Evolutionary conservation across 2,329 filamentous ascomycete genomes (phyloP), one percentile per base, ranked within the genome.

Genomic region (Cladosporium sphaerospermum): DNA sequence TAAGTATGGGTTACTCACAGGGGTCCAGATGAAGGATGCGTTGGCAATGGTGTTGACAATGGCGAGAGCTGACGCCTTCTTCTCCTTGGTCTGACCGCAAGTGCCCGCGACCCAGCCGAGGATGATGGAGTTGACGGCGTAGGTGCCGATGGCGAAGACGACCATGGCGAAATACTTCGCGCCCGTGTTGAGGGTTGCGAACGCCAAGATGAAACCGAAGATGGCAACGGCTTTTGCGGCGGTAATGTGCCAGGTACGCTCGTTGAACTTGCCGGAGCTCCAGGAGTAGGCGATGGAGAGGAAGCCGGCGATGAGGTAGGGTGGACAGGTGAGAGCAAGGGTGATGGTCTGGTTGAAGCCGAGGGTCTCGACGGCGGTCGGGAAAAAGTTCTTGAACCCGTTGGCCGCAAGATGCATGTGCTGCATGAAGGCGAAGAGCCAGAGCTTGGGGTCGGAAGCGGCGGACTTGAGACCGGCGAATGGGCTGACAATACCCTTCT

Each of bases 351-450:
- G 46, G 0, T 66, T 72, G 64, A 78, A 79, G 0, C 74, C 74
- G 0, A 80, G 69, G 0, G 75, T 76, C 53, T 73, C 68, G 54
- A 79, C 74, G 10, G 78, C 74, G 4, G 71, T 60, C 3, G 62
- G 62, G 58, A 71, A 75, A 63, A 73, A 75, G 61, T 73, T 73
- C 59, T 77, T 73, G 67, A 80, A 80, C 0, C 73, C 72, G 54
- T 78, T 77, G 1, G 78, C 76, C 1, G 74, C 75, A 10, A 80
- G 65, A 61, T 81, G 77, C 61, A 79, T 76, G 62, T 80, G 79
- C 58, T 79, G 75, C 77, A 80, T 80, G 34, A 80, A 66, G 4
- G 73, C 74, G 56, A 80, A 75, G 3, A 81, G 62, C 72, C 77
- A 81, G 0, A 78, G 73, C 49, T 76, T 71, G 58, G 73, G 75